Evolutionary conservation across 352 stramenopile species (phyloP), one percentile per base, ranked within the genome.

Genomic region (Phytophthora tubulina): DNA sequence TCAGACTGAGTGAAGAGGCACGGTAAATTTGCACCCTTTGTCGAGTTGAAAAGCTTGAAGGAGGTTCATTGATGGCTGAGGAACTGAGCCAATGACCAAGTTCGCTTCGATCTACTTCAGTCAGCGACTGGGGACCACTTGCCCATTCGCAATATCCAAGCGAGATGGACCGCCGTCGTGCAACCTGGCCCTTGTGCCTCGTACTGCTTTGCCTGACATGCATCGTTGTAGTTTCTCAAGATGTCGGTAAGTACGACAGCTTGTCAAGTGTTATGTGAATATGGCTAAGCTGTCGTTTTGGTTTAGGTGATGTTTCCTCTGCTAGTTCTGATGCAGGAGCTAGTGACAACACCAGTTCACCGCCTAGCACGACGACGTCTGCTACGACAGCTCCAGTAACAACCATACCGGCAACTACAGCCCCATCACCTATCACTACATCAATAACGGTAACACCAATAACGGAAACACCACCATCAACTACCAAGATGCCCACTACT

Each of bases 51-150:
- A 59, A 27, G 15, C 52, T 59, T 59, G 52, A 59, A 27, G 53
- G 53, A 49, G n/a, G 27, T 59, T 33, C 36, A 36, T 60, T 60
- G 53, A 49, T 50, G 53, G 53, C 53, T 60, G 53, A 38, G 17
- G 21, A 49, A 52, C 21, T 52, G 46, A 52, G 9, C 46, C 46
- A 32, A 3, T 15, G 5, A 52, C 17, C 17, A 36, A 52, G 46
- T 52, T 31, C 27, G 41, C 21, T 30, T 31, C 46, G 21, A 36
- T 36, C 13, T 52, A 52, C 41, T 27, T 27, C 21, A 27, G 21
- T 27, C 21, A 27, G 21, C 21, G 21, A 46, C 7, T 10, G 41
- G 21, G 41, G 41, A 15, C 21, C 49, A 55, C 49, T 55, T 39
- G 53, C 36, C 31, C 38, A 30, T 60, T 60, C 36, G 53, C 36